Base-by-base conservation (phyloP, 805 yeast species). In the Pichia scutulata region DNA sequence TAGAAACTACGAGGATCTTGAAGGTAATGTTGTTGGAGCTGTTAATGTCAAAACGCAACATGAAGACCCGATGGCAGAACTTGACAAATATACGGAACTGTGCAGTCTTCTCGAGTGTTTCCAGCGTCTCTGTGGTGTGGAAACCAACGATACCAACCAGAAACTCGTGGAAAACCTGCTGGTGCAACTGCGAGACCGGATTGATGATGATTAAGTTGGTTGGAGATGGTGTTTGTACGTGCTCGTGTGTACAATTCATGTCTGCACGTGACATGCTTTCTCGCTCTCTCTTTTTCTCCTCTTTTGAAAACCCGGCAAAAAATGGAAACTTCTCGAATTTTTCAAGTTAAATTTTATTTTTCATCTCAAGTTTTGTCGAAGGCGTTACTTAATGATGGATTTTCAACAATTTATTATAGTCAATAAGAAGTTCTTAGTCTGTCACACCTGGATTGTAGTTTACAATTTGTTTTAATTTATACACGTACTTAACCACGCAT, bases 121-220 rank as follows among this genome's bases (percentile, higher is more conserved):
- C 55, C 80, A 84, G 8, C 69, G 80, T 26, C 61, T 85, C 28
- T 72, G 75, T 21, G 70, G 80, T 1, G 72, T 81, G 3, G 76
- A 75, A 43, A 73, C 82, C 0, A 70, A 67, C 8, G 84, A 81
- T 57, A 75, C 75, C 22, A 74, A 76, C 50, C 89, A 83, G 57
- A 69, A 68, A 40, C 70, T 75, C n/a, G 69, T 84, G n/a, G 85
- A 82, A 43, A 77, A 74, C 47, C 62, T 80, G 49, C 64, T 77
- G 36, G 41, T 43, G 18, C 46, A 48, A 21, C 21, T 48, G 46
- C 39, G 43, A 39, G 46, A 48, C 39, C 28, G 21, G 19, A n/a
- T 33, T n/a, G 37, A 33, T 33, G 37, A 33, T 33, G 37, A 33
- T 16, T 33, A n/a, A 28, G 3, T 3, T 28, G 26, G 26, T 8